Conservation (phyloP, 805 yeast species). For the Zygosaccharomyces lentus region DNA sequence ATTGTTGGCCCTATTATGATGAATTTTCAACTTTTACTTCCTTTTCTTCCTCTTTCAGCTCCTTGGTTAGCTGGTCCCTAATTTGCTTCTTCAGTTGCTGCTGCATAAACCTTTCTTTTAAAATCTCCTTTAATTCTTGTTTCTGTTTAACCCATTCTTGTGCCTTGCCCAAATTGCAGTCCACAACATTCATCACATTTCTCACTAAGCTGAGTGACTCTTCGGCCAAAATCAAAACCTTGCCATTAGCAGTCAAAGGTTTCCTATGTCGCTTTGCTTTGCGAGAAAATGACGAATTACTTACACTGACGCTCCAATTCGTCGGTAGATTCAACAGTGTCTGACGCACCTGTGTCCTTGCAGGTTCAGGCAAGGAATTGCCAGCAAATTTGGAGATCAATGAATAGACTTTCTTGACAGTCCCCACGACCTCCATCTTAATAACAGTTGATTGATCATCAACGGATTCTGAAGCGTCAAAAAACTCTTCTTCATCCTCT, state of each 20-base stretch:
- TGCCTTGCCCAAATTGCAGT: conserved; percentile 77
- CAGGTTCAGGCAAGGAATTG: conserved; percentile 68
- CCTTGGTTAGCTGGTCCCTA: conserved; percentile 30
- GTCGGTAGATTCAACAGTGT: conserved; percentile 71
- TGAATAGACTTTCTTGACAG: conserved; percentile 82
- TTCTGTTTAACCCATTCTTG: conserved; percentile 70
- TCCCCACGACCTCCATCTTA: conserved; percentile 78
- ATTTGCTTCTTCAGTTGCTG: conserved; percentile 19
- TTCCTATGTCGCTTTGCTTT: conserved; percentile 8
- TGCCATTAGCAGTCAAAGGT: conserved; percentile 51
- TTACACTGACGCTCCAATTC: conserved; percentile 54
- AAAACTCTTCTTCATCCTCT: conserved; percentile 29
- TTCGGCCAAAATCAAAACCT: conserved; percentile 74
- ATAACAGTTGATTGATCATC: conserved; percentile 40
- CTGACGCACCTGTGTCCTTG: conserved; percentile 74
- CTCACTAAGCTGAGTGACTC: conserved; percentile 86
- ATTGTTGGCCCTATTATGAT: neutral
- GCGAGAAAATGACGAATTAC: conserved; percentile 18
- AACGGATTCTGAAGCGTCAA: conserved; percentile 33
- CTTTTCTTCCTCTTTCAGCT: conserved; percentile 15
- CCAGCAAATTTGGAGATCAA: conserved; percentile 84
- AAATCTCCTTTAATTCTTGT: conserved; percentile 36
- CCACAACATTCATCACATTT: conserved; percentile 77
- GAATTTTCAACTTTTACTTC: neutral
- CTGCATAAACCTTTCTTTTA: conserved; percentile 22